These are phyloP conservation scores for Myriosclerotinia scirpicola DNA, from an alignment of 2,329 filamentous ascomycete species.

Conservation along the genomic window DNA sequence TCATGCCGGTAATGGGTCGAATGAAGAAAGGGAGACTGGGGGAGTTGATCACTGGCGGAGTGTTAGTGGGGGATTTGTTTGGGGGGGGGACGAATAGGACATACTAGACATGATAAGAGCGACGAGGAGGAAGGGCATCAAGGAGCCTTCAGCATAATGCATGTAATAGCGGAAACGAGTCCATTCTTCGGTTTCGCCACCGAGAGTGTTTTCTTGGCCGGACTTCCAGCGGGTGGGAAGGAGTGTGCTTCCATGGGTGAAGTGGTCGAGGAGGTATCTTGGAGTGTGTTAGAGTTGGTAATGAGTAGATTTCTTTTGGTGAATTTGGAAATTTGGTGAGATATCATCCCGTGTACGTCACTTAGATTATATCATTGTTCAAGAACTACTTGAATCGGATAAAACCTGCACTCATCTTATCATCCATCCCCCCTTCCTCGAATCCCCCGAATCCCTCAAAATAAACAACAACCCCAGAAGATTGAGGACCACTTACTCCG, in stretches of 20 bases:
- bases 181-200: slow-evolving; percentile 61
- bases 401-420: background rate
- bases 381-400: background rate
- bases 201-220: slow-evolving; percentile 56
- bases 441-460: background rate
- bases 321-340: background rate
- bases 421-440: background rate
- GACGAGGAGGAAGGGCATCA: slow-evolving; percentile 72
- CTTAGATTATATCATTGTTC: background rate
- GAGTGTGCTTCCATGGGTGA: slow-evolving; percentile 47
- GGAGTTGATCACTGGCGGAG: slow-evolving; percentile 50
- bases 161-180: slow-evolving; percentile 66
- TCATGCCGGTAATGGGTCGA: slow-evolving; percentile 58
- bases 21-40: slow-evolving; percentile 67
- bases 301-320: background rate
- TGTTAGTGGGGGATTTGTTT: background rate
- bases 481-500: slow-evolving; percentile 48
- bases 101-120: slow-evolving; percentile 57
- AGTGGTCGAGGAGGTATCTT: slow-evolving; percentile 72
- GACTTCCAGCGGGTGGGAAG: slow-evolving; percentile 56
- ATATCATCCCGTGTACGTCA: background rate
- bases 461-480: background rate
- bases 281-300: background rate
- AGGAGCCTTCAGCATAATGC: slow-evolving; percentile 81
- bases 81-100: slow-evolving; percentile 31